These are phyloP conservation scores for Smallanthus sonchifolius DNA, from an alignment of 129 eudicot genomes.

Conservation along the genomic window DNA sequence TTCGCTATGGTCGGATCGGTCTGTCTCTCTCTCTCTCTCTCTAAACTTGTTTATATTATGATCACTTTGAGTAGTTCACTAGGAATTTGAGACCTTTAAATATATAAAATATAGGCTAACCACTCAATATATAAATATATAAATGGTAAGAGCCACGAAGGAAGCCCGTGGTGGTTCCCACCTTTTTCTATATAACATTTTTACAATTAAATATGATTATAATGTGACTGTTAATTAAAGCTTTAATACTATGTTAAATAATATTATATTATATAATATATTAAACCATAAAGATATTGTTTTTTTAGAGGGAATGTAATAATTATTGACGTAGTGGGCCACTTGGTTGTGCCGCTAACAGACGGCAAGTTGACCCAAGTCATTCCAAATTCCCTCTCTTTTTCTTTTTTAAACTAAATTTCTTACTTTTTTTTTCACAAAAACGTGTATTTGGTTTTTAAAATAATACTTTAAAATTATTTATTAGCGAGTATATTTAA, in stretches of 20 bases:
- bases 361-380: slow-evolving; percentile 22
- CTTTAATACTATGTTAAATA: neutral
- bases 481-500: neutral
- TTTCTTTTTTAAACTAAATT: neutral
- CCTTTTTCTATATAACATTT: too few relatives aligned
- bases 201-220: neutral
- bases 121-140: neutral
- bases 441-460: neutral
- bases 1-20: neutral
- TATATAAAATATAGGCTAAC: neutral
- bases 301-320: neutral
- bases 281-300: neutral
- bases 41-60: neutral
- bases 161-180: neutral
- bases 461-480: neutral
- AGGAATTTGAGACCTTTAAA: neutral
- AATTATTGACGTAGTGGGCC: neutral
- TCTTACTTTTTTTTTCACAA: neutral
- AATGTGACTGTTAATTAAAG: neutral
- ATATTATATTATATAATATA: neutral
- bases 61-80: neutral
- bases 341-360: neutral
- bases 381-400: neutral
- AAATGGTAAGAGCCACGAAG: neutral
- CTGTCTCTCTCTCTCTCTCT: neutral